phyloP scores from a whole-genome alignment of 2,329 filamentous ascomycete genomes.

The Blumeriella jaapii region DNA sequence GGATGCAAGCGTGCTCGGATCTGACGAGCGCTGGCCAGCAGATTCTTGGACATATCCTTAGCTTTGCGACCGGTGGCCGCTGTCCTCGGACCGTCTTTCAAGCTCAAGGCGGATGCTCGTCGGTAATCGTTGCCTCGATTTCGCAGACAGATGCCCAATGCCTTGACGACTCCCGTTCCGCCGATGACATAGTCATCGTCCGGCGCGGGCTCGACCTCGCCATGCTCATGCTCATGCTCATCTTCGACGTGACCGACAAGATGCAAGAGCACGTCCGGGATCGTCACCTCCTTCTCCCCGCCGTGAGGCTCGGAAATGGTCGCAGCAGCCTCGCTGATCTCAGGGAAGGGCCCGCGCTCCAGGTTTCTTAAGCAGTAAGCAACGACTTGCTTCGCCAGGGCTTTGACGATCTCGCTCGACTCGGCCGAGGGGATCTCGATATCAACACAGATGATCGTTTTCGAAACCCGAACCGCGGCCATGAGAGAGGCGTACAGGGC shows the following conservation, averaged over 20 bases:
- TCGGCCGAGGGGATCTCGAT: slow-evolving; percentile 75
- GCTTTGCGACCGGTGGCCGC: slow-evolving; percentile 48
- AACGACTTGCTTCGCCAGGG: slow-evolving; percentile 85
- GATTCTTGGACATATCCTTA: slow-evolving; percentile 85
- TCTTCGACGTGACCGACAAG: slow-evolving; percentile 61
- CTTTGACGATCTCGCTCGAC: slow-evolving; percentile 84
- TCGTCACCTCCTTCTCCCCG: slow-evolving; percentile 39
- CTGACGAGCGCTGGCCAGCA: slow-evolving; percentile 78
- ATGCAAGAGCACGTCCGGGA: slow-evolving; percentile 78
- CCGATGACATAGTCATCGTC: slow-evolving; percentile 95
- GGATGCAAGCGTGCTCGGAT: slow-evolving; percentile 76
- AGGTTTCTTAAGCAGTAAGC: slow-evolving; percentile 90
- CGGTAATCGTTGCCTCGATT: slow-evolving; percentile 60
- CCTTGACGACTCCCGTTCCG: slow-evolving; percentile 89
- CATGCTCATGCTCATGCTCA: slow-evolving; percentile 37
- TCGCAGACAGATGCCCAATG: slow-evolving; percentile 77
- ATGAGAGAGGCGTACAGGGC: slow-evolving; percentile 87
- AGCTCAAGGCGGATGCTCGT: slow-evolving; percentile 23
- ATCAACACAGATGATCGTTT: slow-evolving; percentile 77
- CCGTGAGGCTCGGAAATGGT: slow-evolving; percentile 28
- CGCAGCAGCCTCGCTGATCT: slow-evolving; percentile 37
- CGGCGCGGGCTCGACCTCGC: slow-evolving; percentile 58
- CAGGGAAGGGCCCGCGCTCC: slow-evolving; percentile 61
- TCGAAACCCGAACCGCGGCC: slow-evolving; percentile 74
- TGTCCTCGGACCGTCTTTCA: slow-evolving; percentile 26